A percentile compares a stretch with the other conserved stretches of the same genome.
Conservation (phyloP, 2,329 filamentous ascomycete genomes). For the Penicillium psychrosexuale region DNA sequence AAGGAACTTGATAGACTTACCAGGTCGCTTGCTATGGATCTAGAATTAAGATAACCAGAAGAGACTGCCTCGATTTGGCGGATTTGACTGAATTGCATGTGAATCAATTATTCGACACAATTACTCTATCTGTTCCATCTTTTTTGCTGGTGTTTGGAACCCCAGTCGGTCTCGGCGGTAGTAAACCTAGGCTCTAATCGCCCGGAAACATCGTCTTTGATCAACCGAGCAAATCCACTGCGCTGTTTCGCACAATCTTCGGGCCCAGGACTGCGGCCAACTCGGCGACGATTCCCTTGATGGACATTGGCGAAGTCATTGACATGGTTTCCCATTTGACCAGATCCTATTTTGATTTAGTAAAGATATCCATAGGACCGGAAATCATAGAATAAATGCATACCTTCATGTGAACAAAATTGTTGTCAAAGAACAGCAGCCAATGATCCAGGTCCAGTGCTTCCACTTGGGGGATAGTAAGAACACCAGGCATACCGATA, state of each 20-base stretch:
- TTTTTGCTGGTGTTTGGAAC: too few relatives aligned
- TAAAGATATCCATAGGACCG: neutral
- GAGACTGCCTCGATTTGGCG: neutral
- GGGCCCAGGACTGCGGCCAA: conserved; percentile 46
- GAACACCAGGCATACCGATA: conserved; percentile 46
- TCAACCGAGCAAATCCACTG: conserved; percentile 41
- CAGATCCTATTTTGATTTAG: conserved; percentile 37
- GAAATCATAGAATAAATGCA: conserved; percentile 5
- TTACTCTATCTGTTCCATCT: neutral
- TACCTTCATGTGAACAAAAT: conserved; percentile 45
- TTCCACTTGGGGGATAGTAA: conserved; percentile 43
- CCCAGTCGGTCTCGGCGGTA: neutral
- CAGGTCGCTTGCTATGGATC: neutral
- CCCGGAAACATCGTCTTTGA: neutral
- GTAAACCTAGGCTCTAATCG: neutral
- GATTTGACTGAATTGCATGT: neutral
- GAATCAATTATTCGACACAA: neutral
- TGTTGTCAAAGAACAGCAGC: conserved; percentile 42
- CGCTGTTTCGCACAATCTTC: conserved; percentile 41
- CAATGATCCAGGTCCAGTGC: conserved; percentile 45
- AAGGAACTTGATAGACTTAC: too few relatives aligned
- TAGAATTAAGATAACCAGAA: neutral
- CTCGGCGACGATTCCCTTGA: conserved; percentile 49
- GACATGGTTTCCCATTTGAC: conserved; percentile 47
- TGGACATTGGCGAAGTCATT: conserved; percentile 42